Base-by-base conservation (phyloP, 2,329 filamentous ascomycete genomes). In the Ascochyta koolunga region DNA sequence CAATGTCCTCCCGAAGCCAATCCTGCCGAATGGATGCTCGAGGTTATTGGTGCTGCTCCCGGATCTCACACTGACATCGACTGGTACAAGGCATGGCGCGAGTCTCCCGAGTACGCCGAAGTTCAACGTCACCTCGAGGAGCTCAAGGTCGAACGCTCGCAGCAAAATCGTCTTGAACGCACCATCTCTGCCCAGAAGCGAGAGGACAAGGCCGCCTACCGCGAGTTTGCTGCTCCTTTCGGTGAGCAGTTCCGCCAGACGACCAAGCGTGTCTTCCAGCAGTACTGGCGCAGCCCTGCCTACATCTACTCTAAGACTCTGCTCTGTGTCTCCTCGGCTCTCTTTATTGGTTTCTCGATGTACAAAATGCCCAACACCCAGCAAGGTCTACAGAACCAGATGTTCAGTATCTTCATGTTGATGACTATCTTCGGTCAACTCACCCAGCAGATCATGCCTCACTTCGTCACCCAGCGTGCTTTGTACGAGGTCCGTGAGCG, bases 201-300 rank as follows among this genome's bases (percentile, higher is more conserved):
- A 27, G 58, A 72, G 46, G 79, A 85, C 50, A 80, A 85, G 21
- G 79, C 83, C 13, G 79, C 79, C 60, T 90, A 87, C 75, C 83
- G 85, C 57, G 90, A 96, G 72, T 96, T 96, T 57, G 92, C 92
- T 3, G 89, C 90, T 5, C 85, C 89, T 0, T 91, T 96, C 70
- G 67, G 62, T 35, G 68, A 79, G 7, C 92, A 96, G 74, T 78
- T 93, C 36, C 78, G 76, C 50, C 82, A 87, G 68, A 89, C 91
- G 51, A 82, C 85, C 16, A 73, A 83, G 61, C 90, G 92, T 67
- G 89, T 95, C 22, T 95, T 95, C 80, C 85, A 93, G 70, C 91
- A 96, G 73, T 96, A 95, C 82, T 96, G 92, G 91, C 89, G 92
- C 56, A 93, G 88, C 0, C 92, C 92, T 0, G 83, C 87, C 5